These are phyloP conservation scores for Trichosanthes cucumerina DNA, from an alignment of 306 rosid species.

Conservation along the genomic window DNA sequence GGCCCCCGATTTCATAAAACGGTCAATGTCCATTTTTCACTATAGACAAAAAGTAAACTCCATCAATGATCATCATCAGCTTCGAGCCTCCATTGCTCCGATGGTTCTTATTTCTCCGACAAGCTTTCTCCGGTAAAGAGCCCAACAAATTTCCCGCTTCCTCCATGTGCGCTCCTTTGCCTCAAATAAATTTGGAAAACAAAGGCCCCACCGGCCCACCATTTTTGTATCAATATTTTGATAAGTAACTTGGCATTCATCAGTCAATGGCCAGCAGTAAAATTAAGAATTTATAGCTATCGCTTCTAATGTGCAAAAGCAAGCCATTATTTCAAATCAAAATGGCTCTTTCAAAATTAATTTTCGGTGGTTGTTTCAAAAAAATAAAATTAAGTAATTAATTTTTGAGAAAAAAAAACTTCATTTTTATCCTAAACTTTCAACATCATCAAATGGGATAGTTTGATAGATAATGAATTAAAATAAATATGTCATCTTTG, in stretches of 20 bases:
- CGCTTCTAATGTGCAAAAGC: no score
- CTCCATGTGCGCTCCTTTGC: not conserved
- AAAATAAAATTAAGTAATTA: no score
- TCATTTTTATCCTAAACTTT: no score
- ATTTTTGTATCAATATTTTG: not conserved
- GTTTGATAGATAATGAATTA: no score
- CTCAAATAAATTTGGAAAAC: not conserved
- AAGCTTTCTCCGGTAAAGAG: not conserved
- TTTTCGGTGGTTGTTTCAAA: no score
- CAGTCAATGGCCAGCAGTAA: not conserved
- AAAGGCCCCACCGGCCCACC: not conserved
- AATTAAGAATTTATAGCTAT: not conserved
- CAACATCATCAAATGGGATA: no score
- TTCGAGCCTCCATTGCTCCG: not conserved
- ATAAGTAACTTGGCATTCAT: not conserved
- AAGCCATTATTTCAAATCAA: no score
- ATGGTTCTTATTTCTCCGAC: slow-evolving; percentile 3
- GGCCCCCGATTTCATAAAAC: not conserved
- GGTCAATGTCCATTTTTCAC: not conserved
- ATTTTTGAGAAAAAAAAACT: no score
- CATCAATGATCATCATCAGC: not conserved
- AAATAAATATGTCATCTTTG: no score
- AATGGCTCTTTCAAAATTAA: no score
- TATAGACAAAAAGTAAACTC: not conserved
- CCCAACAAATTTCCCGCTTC: not conserved